phyloP scores from a whole-genome alignment of 805 yeast genomes.

The Cyberlindnera samutprakarnensis region DNA sequence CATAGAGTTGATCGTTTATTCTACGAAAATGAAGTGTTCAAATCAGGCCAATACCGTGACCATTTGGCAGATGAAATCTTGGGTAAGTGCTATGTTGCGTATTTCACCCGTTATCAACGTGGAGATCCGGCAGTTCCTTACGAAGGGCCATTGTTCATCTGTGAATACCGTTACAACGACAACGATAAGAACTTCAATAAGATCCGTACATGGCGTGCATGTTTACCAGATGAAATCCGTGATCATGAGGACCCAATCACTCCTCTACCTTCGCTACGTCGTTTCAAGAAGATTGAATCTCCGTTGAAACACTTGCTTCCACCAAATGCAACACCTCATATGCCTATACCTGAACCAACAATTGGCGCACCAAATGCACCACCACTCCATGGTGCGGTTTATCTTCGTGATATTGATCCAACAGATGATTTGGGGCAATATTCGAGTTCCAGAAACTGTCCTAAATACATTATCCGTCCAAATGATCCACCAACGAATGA shows the following conservation, averaged over 20 bases:
- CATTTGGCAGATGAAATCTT: conserved; percentile 83
- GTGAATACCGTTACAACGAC: conserved; percentile 93
- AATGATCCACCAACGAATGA: conserved; percentile 29
- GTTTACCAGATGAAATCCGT: conserved; percentile 94
- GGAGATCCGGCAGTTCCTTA: conserved; percentile 83
- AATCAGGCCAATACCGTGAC: conserved; percentile 94
- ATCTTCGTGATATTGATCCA: conserved; percentile 62
- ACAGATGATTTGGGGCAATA: conserved; percentile 82
- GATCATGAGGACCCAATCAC: conserved; percentile 73
- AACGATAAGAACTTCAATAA: conserved; percentile 84
- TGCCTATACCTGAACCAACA: conserved; percentile 76
- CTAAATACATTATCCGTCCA: conserved; percentile 36
- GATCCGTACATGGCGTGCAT: conserved; percentile 97
- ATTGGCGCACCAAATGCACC: conserved; percentile 84
- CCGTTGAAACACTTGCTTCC: conserved; percentile 78
- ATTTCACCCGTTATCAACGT: conserved; percentile 88
- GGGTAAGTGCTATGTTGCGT: conserved; percentile 92
- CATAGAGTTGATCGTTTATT: conserved; percentile 86
- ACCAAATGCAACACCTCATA: conserved; percentile 60
- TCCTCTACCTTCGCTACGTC: conserved; percentile 62
- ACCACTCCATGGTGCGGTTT: conserved; percentile 90
- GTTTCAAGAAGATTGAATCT: conserved; percentile 69
- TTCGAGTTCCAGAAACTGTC: conserved; percentile 40
- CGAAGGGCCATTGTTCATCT: conserved; percentile 83
- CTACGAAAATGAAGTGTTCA: conserved; percentile 91